Conservation (phyloP, 176 grass and related monocot genomes). For the Cymbopogon citratus region DNA sequence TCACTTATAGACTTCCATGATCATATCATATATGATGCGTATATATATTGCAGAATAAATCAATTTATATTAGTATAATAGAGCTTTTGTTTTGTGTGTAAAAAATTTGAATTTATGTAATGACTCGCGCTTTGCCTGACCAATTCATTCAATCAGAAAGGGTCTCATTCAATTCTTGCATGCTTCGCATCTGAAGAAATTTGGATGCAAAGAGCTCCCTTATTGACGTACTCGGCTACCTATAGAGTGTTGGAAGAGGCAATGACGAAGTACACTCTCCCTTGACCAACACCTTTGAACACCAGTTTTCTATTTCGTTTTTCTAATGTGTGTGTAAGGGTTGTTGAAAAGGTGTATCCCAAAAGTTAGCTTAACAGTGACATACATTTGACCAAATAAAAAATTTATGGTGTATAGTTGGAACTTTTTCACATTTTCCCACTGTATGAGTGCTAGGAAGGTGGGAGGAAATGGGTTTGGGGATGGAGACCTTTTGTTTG, state of each 20-base stretch:
- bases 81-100: not conserved
- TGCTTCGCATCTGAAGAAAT: not conserved
- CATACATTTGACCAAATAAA: not conserved
- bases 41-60: not conserved
- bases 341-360: constrained; percentile 24
- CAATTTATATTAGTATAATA: not conserved
- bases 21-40: not conserved
- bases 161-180: not conserved
- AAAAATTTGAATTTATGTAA: not conserved
- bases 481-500: not conserved
- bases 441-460: not conserved
- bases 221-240: not conserved
- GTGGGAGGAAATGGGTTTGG: not conserved
- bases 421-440: too few relatives aligned
- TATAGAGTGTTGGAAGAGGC: not conserved
- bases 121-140: not conserved
- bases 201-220: not conserved
- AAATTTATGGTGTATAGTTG: not conserved
- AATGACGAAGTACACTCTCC: not conserved
- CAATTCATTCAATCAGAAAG: not conserved
- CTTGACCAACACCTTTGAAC: not conserved
- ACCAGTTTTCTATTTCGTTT: not conserved
- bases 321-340: not conserved
- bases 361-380: constrained; percentile 8
- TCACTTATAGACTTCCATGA: not conserved